A percentile compares a stretch with the other conserved stretches of the same genome.
These are phyloP conservation scores for Dothistroma septosporum DNA, from an alignment of 2,329 filamentous ascomycete species.

Conservation along the genomic window DNA sequence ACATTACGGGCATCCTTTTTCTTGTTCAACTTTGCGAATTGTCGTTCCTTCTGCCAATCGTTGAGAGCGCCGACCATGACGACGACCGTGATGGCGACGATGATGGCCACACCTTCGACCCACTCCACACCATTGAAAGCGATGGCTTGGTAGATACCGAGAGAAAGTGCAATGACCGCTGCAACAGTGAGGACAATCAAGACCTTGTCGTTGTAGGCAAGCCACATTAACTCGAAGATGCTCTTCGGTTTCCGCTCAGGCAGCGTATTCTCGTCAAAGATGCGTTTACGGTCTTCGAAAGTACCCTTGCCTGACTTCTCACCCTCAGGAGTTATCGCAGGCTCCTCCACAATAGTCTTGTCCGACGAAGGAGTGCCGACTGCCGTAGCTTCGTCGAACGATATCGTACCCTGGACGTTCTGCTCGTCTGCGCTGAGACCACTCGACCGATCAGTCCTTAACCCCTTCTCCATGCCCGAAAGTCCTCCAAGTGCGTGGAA, in stretches of 20 bases:
- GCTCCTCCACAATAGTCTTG: constrained; percentile 25
- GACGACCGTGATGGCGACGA: constrained; percentile 71
- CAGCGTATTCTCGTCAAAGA: constrained; percentile 67
- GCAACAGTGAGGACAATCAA: constrained; percentile 67
- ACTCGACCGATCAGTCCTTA: constrained; percentile 60
- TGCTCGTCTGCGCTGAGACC: constrained; percentile 70
- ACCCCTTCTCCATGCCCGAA: constrained; percentile 66
- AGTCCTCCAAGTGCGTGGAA: constrained; percentile 73
- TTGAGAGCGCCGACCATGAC: constrained; percentile 73
- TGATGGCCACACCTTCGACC: constrained; percentile 78
- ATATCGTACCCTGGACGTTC: constrained; percentile 58
- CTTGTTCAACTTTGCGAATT: constrained; percentile 74
- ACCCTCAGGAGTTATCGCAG: constrained; percentile 20
- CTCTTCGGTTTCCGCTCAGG: constrained; percentile 67
- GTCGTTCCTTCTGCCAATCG: constrained; percentile 77
- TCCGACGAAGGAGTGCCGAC: constrained; percentile 29
- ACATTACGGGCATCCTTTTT: constrained; percentile 73
- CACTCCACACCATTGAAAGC: constrained; percentile 65
- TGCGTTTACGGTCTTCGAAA: constrained; percentile 62
- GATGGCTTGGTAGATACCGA: constrained; percentile 64
- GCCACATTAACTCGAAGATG: constrained; percentile 69
- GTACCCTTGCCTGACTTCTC: constrained; percentile 26
- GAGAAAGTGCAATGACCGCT: constrained; percentile 67
- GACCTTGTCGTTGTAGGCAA: constrained; percentile 78
- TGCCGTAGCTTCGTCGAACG: constrained; percentile 59